Evolutionary conservation across 108 stramenopile species (phyloP).

Genomic region (Parietichytrium sp.): DNA sequence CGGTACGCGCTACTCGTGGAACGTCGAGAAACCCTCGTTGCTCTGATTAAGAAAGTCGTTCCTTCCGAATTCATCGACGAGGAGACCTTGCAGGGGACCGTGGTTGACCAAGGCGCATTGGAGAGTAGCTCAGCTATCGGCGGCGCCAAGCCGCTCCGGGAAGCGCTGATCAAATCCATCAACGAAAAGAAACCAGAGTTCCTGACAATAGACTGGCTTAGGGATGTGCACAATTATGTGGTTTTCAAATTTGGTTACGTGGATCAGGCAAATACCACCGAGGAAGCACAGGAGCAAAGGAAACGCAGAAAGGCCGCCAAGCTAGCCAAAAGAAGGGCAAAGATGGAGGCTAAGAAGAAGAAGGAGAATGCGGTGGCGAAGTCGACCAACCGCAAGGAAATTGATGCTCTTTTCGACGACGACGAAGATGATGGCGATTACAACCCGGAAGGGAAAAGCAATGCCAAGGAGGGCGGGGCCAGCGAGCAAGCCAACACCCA

Average conservation of each 20-base stretch:
- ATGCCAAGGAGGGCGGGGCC: background rate
- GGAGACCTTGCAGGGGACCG: too few species aligned
- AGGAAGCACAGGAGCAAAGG: background rate
- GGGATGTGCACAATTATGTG: background rate
- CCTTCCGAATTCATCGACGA: background rate
- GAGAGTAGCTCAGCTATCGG: too few species aligned
- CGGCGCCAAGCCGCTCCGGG: background rate
- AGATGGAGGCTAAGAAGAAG: background rate
- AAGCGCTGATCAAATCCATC: background rate
- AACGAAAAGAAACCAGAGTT: background rate
- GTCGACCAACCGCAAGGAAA: background rate
- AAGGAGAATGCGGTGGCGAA: background rate
- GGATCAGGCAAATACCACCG: background rate
- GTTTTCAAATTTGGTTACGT: background rate
- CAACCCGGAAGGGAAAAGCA: background rate
- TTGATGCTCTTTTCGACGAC: slow-evolving; percentile 21
- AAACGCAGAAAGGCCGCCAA: background rate
- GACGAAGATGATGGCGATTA: slow-evolving; percentile 3
- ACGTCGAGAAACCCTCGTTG: background rate
- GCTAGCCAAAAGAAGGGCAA: background rate
- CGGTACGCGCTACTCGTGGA: background rate
- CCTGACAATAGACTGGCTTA: background rate
- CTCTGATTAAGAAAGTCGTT: background rate
- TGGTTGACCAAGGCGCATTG: too few species aligned
- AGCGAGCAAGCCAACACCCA: background rate